Conservation (phyloP, 1,139 yeast species). For the Neolecta irregularis region DNA sequence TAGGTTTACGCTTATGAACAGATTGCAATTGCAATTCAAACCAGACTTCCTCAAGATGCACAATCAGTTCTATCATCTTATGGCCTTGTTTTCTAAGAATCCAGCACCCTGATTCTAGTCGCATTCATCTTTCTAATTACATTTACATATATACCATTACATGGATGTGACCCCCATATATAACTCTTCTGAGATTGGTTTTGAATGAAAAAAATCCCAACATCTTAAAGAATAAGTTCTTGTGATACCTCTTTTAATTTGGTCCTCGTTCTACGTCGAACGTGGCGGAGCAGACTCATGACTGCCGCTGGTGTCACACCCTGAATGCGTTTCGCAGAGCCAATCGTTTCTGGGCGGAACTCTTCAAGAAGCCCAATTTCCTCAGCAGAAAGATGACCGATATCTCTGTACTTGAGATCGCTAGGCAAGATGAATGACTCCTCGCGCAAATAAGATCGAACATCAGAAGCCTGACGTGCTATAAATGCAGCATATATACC, state of each 20-base stretch:
- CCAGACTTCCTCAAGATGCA: constrained; percentile 6
- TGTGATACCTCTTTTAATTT: not conserved
- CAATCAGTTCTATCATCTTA: constrained; percentile 7
- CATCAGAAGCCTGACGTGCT: constrained; percentile 1
- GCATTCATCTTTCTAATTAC: no score
- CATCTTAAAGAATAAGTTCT: not conserved
- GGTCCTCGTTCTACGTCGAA: no score
- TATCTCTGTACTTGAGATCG: constrained; percentile 41
- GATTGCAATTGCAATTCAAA: constrained; percentile 5
- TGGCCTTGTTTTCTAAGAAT: constrained; percentile 7
- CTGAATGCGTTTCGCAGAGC: constrained; percentile 87
- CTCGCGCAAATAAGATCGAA: not conserved
- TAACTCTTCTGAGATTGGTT: not conserved
- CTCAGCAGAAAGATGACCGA: constrained; percentile 51
- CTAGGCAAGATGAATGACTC: constrained; percentile 32
- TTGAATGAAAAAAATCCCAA: not conserved
- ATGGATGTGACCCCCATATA: not conserved
- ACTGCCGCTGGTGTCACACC: constrained; percentile 68
- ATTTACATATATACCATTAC: constrained; percentile 1
- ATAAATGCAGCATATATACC: constrained; percentile 3
- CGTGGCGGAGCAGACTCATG: constrained; percentile 20
- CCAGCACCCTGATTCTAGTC: no score
- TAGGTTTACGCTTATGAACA: not conserved
- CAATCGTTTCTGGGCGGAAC: constrained; percentile 75
- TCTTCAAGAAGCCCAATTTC: constrained; percentile 54